Base-by-base conservation (phyloP, 2,329 filamentous ascomycete species). In the Tolypocladium cylindrosporum region DNA sequence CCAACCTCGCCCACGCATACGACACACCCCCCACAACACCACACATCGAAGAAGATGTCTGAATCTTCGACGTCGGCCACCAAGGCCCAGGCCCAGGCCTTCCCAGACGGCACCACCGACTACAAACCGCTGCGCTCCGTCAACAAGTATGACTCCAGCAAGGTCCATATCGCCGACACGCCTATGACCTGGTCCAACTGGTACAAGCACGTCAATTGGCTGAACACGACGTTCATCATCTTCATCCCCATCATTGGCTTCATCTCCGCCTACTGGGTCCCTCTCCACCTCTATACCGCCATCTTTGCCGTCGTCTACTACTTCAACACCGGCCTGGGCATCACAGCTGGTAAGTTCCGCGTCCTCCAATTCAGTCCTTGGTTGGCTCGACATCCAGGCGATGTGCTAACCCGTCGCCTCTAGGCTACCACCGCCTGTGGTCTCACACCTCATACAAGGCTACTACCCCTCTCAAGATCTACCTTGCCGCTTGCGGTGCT, bases 121-220 rank as follows among this genome's bases (percentile, higher is more conserved):
- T 81, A 81, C 70, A 74, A 79, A 65, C 79, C 79, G 60, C 71
- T 78, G 53, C 78, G 79, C 54, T 67, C 65, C 57, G 60, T 61
- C 37, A 62, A 61, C 61, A 78, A 75, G 69, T 74, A 75, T 63
- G 82, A 85, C 60, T 50, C 71, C 59, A 78, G 87, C 78, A 96
- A 95, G 77, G 82, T 87, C 68, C 91, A 96, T 75, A 94, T 96
- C 74, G 85, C 90, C 63, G 91, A 95, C 63, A 83, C 84, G 62
- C 88, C 89, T 59, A 87, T 95, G 66, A 96, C 90, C 60, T 81
- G 79, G 74, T 77, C 80, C 68, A 96, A 96, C 79, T 94, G 90
- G 89, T 86, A 91, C 77, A 88, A 92, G 77, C 91, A 96, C 71
- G 82, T 96, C 79, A 91, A 96, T 81, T 96, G 91, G 91, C 81